phyloP scores from a whole-genome alignment of 2,329 filamentous ascomycete species.

The Aureobasidium vineae region DNA sequence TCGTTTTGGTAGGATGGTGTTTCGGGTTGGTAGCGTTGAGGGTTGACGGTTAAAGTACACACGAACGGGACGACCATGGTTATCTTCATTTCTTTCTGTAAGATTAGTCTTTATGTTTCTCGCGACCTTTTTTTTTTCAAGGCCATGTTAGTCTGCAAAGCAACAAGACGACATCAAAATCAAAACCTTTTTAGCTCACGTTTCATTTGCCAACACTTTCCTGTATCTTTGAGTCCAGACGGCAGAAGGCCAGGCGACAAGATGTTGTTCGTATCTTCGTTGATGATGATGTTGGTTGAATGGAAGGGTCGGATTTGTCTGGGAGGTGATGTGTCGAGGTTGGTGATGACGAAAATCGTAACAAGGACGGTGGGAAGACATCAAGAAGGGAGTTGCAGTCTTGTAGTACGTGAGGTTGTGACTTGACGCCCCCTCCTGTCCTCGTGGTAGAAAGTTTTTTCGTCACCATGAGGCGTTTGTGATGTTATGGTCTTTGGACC shows the following conservation, averaged over 20 bases:
- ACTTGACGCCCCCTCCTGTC: no score
- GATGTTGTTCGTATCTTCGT: background rate
- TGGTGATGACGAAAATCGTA: background rate
- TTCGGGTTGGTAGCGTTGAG: background rate
- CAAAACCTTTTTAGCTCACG: background rate
- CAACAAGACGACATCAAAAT: slow-evolving; percentile 11
- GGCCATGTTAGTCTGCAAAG: slow-evolving; percentile 3
- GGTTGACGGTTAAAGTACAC: slow-evolving; percentile 4
- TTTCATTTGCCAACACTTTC: background rate
- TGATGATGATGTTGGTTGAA: background rate
- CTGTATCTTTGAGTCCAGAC: background rate
- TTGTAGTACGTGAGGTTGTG: background rate
- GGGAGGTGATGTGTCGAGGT: no score
- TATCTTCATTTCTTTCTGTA: slow-evolving; percentile 3
- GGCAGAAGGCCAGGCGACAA: background rate
- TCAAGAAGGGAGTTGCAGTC: no score
- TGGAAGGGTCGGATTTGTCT: no score
- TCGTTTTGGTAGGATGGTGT: background rate
- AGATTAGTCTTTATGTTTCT: background rate
- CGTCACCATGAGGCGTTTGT: background rate
- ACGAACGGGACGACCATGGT: background rate
- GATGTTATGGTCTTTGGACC: background rate
- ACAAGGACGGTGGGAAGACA: background rate
- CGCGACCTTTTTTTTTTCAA: background rate
- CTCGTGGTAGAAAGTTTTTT: background rate